Percentiles rank a stretch among this genome's conserved stretches.
These are phyloP conservation scores for Penicillium ochrochloron DNA, from an alignment of 495 filamentous ascomycete species.

Conservation along the genomic window DNA sequence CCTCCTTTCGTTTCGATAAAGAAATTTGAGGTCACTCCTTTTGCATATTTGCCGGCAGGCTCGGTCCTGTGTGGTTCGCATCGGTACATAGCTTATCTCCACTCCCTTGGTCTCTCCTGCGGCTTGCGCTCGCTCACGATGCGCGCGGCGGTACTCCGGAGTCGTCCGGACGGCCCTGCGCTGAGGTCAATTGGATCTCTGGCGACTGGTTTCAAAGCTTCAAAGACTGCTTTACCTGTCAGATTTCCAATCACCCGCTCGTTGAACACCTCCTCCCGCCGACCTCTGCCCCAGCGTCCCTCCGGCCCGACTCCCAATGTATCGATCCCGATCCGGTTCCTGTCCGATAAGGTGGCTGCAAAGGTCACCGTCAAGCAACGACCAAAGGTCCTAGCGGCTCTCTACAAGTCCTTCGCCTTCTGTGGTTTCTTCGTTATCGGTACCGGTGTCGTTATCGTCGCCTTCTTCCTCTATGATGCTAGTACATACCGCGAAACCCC, in stretches of 20 bases:
- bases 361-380: constrained; percentile 15
- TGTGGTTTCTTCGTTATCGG: constrained; percentile 63
- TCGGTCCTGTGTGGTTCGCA: constrained; percentile 21
- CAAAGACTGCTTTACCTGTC: constrained; percentile 17
- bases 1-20: constrained; percentile 14
- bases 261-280: constrained; percentile 32
- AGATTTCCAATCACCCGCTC: constrained; percentile 26
- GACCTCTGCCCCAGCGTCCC: constrained; percentile 31
- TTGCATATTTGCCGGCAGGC: constrained; percentile 14
- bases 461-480: constrained; percentile 94
- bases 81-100: constrained; percentile 25
- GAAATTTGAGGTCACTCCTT: constrained; percentile 11
- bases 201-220: constrained; percentile 28
- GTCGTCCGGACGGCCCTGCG: constrained; percentile 39
- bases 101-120: constrained; percentile 16
- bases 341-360: constrained; percentile 33
- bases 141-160: constrained; percentile 46
- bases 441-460: constrained; percentile 61
- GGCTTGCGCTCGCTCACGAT: constrained; percentile 29
- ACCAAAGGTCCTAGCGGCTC: constrained; percentile 24
- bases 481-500: constrained; percentile 79
- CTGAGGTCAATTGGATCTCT: constrained; percentile 39
- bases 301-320: constrained; percentile 23
- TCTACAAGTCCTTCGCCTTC: constrained; percentile 57
- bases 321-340: constrained; percentile 30